Conservation (phyloP, 176 grass and related monocot genomes). For the Canna indica region DNA sequence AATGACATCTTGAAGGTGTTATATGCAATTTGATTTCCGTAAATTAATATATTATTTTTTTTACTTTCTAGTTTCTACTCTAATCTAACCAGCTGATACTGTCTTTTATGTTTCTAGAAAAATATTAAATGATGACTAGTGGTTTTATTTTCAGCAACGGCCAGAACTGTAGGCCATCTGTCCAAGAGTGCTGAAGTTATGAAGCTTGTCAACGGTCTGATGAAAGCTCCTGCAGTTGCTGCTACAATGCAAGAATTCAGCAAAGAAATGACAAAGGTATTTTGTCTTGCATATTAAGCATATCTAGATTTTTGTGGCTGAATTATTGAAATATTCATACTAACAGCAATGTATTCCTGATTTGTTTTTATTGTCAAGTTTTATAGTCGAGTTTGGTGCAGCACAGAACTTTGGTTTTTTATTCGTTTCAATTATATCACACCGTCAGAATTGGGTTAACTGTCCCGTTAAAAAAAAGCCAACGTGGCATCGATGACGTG, state of each 20-base stretch:
- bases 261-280: constrained; percentile 89
- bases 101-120: background rate
- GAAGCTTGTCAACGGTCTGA: constrained; percentile 78
- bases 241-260: constrained; percentile 78
- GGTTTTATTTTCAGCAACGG: constrained; percentile 42
- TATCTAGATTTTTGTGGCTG: too few relatives aligned
- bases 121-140: background rate
- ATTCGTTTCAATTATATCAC: too few relatives aligned
- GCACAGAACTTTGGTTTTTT: too few relatives aligned
- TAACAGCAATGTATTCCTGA: background rate
- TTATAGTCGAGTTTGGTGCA: too few relatives aligned
- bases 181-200: constrained; percentile 83
- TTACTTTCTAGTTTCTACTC: too few relatives aligned
- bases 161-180: constrained; percentile 71
- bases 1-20: too few relatives aligned
- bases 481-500: too few relatives aligned
- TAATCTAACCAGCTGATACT: background rate
- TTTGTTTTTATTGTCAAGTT: too few relatives aligned
- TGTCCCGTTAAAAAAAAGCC: too few relatives aligned
- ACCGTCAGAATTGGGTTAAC: too few relatives aligned
- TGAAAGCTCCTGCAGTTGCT: constrained; percentile 93
- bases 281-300: background rate
- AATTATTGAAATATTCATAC: background rate
- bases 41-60: background rate
- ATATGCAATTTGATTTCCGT: background rate